phyloP scores from a whole-genome alignment of 768 basidiomycete genomes.

The Hemileccinum impolitum region DNA sequence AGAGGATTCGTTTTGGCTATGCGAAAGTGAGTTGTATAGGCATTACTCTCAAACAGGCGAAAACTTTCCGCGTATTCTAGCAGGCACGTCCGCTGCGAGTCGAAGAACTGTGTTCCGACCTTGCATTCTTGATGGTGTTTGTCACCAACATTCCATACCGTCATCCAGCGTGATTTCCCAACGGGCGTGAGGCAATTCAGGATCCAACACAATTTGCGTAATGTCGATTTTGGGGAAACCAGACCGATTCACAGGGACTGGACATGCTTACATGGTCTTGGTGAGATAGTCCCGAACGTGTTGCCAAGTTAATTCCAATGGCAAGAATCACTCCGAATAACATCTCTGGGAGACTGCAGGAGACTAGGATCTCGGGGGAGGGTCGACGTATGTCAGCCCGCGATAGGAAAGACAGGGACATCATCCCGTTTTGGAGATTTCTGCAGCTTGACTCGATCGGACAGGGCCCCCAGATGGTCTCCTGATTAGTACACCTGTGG shows the following conservation, averaged over 20 bases:
- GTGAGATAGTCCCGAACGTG: constrained; percentile 71
- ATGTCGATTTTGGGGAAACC: constrained; percentile 57
- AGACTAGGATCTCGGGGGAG: constrained; percentile 77
- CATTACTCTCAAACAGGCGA: no score
- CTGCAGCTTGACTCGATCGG: constrained; percentile 96
- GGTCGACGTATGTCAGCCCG: constrained; percentile 93
- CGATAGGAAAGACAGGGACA: constrained; percentile 77
- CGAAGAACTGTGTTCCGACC: constrained; percentile 67
- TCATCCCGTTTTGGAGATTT: constrained; percentile 54
- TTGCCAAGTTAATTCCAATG: constrained; percentile 79
- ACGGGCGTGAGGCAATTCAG: constrained; percentile 81
- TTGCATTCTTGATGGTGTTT: constrained; percentile 71
- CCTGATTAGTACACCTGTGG: constrained; percentile 68
- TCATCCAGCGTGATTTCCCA: constrained; percentile 85
- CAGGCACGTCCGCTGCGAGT: no score
- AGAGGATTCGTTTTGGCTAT: constrained; percentile 65
- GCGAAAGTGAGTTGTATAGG: no score
- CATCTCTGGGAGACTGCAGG: constrained; percentile 55
- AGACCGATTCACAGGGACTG: neutral
- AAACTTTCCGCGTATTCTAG: no score
- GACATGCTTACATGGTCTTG: constrained; percentile 78
- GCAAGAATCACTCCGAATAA: constrained; percentile 85
- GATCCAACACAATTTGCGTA: constrained; percentile 89
- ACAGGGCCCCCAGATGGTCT: constrained; percentile 88
- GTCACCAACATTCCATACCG: constrained; percentile 85